Base-by-base conservation (phyloP, 192 early-diverging fungal species). In the Dissophora globulifera region DNA sequence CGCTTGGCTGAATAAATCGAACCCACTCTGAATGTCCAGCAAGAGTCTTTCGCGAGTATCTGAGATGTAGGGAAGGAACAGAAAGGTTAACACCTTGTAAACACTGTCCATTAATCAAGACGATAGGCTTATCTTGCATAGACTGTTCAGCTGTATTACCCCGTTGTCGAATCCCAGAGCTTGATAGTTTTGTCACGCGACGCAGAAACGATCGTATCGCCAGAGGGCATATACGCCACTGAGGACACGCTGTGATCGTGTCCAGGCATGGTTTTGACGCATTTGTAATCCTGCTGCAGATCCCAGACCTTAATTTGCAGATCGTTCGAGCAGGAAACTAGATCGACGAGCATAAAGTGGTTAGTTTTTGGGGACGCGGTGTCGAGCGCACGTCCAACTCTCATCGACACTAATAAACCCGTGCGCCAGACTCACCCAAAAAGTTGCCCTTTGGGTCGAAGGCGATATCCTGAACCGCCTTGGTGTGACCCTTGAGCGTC, bases 401-500 rank as follows among this genome's bases (percentile, higher is more conserved):
- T n/a, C n/a, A n/a, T n/a, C n/a, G n/a, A n/a, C n/a, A n/a, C n/a
- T n/a, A n/a, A n/a, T n/a, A n/a, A n/a, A n/a, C n/a, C n/a, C n/a
- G n/a, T n/a, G n/a, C n/a, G n/a, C n/a, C n/a, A n/a, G n/a, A n/a
- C n/a, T 50, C 86, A 94, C 93, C 90, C 48, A 96, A 78, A 50
- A 90, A 83, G 7, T 87, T 84, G 38, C 96, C 96, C 51, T 94
- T 93, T 12, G 88, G 48, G 67, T 93, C 94, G 79, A 94, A 98
- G 0, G 87, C 84, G 25, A 98, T 54, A 87, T 92, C 92, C 68
- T 93, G 92, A n/a, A 98, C 94, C 13, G 95, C 84, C 63, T 97
- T 96, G 1, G 96, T 98, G 70, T 98, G 96, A 40, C 96, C 96
- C 68, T 96, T 96, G 7, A 98, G 80, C 0, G 96, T 95, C 32